Evolutionary conservation across 805 yeast species (phyloP).

Genomic region (Myxozyma kluyveri): DNA sequence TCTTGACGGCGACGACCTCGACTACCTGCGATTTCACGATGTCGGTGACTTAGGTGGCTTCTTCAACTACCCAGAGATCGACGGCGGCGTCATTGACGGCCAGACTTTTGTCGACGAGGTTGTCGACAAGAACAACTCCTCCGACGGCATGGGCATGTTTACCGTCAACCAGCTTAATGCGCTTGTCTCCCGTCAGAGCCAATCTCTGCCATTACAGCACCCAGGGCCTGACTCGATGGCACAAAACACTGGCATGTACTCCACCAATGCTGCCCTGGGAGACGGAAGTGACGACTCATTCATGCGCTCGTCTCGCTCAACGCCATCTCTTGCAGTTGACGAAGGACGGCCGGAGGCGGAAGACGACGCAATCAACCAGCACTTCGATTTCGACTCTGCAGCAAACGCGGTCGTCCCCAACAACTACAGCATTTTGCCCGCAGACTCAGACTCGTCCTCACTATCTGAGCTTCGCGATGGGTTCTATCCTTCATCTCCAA

Average conservation of each 20-base stretch:
- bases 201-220: no score
- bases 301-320: conserved; percentile 10
- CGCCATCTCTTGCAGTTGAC: conserved; percentile 21
- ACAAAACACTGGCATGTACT: conserved; percentile 4
- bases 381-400: conserved; percentile 25
- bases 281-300: background rate
- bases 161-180: background rate
- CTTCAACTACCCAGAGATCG: background rate
- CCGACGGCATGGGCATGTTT: background rate
- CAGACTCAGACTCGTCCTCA: conserved; percentile 19
- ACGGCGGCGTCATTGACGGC: background rate
- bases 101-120: background rate
- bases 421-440: conserved; percentile 14
- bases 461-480: conserved; percentile 12
- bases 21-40: conserved; percentile 22
- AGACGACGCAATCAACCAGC: conserved; percentile 25
- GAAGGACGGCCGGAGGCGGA: conserved; percentile 20
- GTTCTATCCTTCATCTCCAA: conserved; percentile 24
- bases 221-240: conserved; percentile 4
- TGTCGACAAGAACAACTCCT: background rate
- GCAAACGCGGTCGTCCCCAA: background rate
- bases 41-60: conserved; percentile 5
- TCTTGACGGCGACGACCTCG: conserved; percentile 22
- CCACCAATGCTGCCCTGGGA: background rate
- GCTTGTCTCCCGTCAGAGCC: no score